Evolutionary conservation across 768 basidiomycete species (phyloP), one percentile per base, ranked within the genome.

Genomic region (Mycena epipterygia): DNA sequence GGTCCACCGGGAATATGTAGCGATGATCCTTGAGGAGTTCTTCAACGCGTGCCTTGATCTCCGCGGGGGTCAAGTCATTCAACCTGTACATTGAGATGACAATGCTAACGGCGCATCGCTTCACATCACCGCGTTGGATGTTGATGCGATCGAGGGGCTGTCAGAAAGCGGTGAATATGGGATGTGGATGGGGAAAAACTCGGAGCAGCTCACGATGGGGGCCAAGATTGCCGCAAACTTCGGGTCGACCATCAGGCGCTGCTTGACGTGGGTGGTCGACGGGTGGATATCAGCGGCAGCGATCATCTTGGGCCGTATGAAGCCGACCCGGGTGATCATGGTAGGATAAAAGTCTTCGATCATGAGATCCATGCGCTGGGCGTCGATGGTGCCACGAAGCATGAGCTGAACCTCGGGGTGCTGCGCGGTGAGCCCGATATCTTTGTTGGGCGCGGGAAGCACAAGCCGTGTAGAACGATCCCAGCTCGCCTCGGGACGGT

Each of bases 71-170:
- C 21, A 63, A 5, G 14, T 23, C 60, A 0, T 37, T 21, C 16
- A 68, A 44, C 13, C 11, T 0, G n/a, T 23, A 68, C 11, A 57
- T 17, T 0, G 21, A 53, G 5, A 25, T 0, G 17, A 49, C 9
- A 37, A 13, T 9, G 21, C 25, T 56, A 30, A 51, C 53, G 9
- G 30, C 66, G 13, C 49, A 52, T 12, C 60, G 60, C 37, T 63
- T 68, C 39, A 63, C 19, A 33, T 68, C 32, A 1, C 60, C 61
- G 11, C 67, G 61, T 1, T 2, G 17, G 21, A 62, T 44, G 27
- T 62, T 68, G 53, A 63, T 32, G n/a, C 67, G 67, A 23, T 68
- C 67, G 5, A 68, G 32, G 2, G 46, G 67, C 60, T 57, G 30
- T 35, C 8, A 44, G 21, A 1, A 27, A 23, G 6, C 7, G 11